Evolutionary conservation across 306 rosid genomes (phyloP).

Genomic region (Vicia villosa): DNA sequence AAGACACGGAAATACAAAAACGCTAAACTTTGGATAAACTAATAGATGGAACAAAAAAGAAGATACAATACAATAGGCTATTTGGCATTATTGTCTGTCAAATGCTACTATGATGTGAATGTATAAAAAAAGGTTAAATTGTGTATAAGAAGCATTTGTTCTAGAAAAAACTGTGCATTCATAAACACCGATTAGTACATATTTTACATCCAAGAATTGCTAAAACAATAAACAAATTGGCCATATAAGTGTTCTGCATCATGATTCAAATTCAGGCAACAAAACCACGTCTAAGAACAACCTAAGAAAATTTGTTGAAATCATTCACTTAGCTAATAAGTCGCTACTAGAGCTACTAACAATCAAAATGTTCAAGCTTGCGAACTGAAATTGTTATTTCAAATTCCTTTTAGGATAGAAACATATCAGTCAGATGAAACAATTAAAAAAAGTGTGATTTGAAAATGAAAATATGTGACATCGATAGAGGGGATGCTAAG

Average conservation of each 20-base stretch:
- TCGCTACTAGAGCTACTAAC: background rate
- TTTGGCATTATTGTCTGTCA: background rate
- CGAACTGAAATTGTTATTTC: background rate
- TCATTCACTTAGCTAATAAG: background rate
- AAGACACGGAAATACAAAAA: background rate
- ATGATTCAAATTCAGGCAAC: background rate
- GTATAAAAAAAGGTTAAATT: background rate
- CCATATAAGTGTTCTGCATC: background rate
- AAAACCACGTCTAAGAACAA: background rate
- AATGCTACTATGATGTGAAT: background rate
- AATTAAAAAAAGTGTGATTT: background rate
- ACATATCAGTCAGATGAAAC: background rate
- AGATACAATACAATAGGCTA: background rate
- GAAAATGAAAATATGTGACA: background rate
- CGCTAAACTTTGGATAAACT: background rate
- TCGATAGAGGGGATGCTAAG: conserved; percentile 7
- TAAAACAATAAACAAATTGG: background rate
- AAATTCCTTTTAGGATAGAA: background rate
- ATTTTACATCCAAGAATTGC: background rate
- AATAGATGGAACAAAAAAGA: background rate
- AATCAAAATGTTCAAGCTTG: background rate
- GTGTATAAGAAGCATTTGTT: background rate
- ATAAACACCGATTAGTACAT: background rate
- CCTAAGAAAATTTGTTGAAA: background rate
- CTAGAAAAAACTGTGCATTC: background rate